Evolutionary conservation across 345 rosid genomes (phyloP), one percentile per base, ranked within the genome.

Genomic region (Pelargonium nanum): DNA sequence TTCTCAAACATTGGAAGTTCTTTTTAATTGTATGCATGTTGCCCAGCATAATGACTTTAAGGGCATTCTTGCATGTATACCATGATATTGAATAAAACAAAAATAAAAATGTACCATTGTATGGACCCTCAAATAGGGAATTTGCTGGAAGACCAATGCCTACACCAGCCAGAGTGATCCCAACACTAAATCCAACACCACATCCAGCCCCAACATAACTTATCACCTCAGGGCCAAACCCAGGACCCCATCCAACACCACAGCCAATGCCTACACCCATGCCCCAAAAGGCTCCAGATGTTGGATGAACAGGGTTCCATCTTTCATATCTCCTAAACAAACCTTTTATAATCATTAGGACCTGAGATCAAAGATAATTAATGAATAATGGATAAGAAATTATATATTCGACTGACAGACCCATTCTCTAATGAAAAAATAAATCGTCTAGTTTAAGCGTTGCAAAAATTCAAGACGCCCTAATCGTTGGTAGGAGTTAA

Each of bases 181-280:
- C 98, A 40, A 91, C 98, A 58, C 81, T 84, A 61, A 91, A 91
- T 26, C 98, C 98, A 61, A 83, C 66, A 8, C 98, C 98, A 10
- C 96, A 88, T 58, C 96, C 98, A 26, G 98, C 82, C 65, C 98
- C 98, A 23, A 91, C 85, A 64, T 85, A 87, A 22, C 97, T 96
- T 70, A 87, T 58, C 24, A 83, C 98, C 76, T 86, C 96, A 56
- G 95, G 95, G 26, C 98, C 98, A 59, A 91, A 88, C 28, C 98
- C 95, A 56, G 98, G 98, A 23, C 96, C 98, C 98, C 98, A 91
- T 16, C 98, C 97, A 4, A 91, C 81, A 2, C 97, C 97, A 66
- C 97, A 91, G 7, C 97, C 97, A 65, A 87, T 26, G 28, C 97
- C 96, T 44, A 88, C 40, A 16, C 98, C 98, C 96, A 91, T 86